phyloP scores from a whole-genome alignment of 805 yeast genomes.

The Aciculoconidium aculeatum region DNA sequence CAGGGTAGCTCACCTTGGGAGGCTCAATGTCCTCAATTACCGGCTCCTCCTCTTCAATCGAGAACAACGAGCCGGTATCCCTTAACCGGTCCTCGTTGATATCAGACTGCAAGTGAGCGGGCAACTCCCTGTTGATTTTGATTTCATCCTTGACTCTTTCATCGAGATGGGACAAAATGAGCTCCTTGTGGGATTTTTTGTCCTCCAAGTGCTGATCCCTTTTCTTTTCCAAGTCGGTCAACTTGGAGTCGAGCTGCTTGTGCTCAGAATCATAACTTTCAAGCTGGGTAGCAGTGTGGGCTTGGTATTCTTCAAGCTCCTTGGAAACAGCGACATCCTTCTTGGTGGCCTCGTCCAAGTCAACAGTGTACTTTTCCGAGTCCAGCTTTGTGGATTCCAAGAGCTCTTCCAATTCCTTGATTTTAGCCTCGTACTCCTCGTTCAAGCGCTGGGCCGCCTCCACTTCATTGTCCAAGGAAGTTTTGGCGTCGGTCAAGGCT shows the following conservation, averaged over 20 bases:
- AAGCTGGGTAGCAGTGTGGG: slow-evolving; percentile 18
- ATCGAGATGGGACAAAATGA: slow-evolving; percentile 24
- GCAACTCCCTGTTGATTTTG: slow-evolving; percentile 43
- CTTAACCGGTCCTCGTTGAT: slow-evolving; percentile 30
- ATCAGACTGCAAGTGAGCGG: slow-evolving; percentile 43
- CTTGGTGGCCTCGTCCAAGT: slow-evolving; percentile 26
- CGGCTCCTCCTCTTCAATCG: slow-evolving; percentile 20
- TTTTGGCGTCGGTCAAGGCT: slow-evolving; percentile 46
- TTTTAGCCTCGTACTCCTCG: slow-evolving; percentile 37
- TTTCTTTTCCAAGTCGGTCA: slow-evolving; percentile 36
- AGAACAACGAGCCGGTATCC: slow-evolving; percentile 36
- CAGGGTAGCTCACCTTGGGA: slow-evolving; percentile 5
- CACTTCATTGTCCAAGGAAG: slow-evolving; percentile 39
- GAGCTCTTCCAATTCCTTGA: slow-evolving; percentile 40
- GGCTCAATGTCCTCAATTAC: slow-evolving; percentile 10
- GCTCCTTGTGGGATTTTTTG: slow-evolving; percentile 31
- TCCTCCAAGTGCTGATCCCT: slow-evolving; percentile 30
- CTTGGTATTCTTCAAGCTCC: slow-evolving; percentile 32
- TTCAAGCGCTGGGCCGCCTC: slow-evolving; percentile 40
- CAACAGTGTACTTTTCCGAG: slow-evolving; percentile 27
- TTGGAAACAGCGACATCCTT: slow-evolving; percentile 36
- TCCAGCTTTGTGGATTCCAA: slow-evolving; percentile 36
- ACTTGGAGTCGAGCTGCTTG: slow-evolving; percentile 36
- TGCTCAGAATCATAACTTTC: slow-evolving; percentile 21
- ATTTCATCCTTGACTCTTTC: slow-evolving; percentile 41